These are phyloP conservation scores for Thelonectria discophora DNA, from an alignment of 2,329 filamentous ascomycete species.

Conservation along the genomic window DNA sequence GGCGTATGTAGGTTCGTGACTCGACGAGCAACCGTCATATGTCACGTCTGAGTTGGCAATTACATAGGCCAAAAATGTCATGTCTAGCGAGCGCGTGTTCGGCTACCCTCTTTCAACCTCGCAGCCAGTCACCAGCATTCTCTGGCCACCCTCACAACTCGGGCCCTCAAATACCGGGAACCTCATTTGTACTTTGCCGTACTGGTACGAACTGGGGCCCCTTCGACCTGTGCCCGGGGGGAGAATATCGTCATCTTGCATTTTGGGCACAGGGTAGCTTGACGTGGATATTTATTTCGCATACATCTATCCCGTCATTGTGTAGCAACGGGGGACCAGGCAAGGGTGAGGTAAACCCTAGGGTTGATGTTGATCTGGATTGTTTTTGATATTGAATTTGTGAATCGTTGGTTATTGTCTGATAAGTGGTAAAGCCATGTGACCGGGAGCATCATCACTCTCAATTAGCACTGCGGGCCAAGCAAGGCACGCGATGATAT, in stretches of 20 bases:
- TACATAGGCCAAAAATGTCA: background rate
- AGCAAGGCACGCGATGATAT: no score
- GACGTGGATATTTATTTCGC: slow-evolving; percentile 19
- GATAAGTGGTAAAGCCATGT: no score
- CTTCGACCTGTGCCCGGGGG: slow-evolving; percentile 28
- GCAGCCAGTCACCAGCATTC: slow-evolving; percentile 15
- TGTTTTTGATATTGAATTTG: no score
- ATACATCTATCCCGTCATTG: slow-evolving; percentile 13
- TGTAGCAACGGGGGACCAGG: background rate
- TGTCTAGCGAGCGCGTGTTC: background rate
- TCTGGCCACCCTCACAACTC: slow-evolving; percentile 21
- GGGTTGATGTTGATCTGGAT: background rate
- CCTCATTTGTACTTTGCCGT: slow-evolving; percentile 29
- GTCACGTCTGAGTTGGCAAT: slow-evolving; percentile 18
- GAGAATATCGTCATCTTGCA: slow-evolving; percentile 38
- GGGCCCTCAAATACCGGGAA: slow-evolving; percentile 14
- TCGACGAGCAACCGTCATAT: slow-evolving; percentile 8
- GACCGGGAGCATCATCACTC: no score
- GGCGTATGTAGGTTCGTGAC: background rate
- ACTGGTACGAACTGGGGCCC: slow-evolving; percentile 35
- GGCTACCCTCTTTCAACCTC: slow-evolving; percentile 9
- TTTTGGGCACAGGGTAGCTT: slow-evolving; percentile 21
- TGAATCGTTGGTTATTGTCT: no score
- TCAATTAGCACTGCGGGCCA: no score
- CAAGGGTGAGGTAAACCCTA: slow-evolving; percentile 6